Base-by-base conservation (phyloP, 495 filamentous ascomycete genomes). In the Daldinia vernicosa region DNA sequence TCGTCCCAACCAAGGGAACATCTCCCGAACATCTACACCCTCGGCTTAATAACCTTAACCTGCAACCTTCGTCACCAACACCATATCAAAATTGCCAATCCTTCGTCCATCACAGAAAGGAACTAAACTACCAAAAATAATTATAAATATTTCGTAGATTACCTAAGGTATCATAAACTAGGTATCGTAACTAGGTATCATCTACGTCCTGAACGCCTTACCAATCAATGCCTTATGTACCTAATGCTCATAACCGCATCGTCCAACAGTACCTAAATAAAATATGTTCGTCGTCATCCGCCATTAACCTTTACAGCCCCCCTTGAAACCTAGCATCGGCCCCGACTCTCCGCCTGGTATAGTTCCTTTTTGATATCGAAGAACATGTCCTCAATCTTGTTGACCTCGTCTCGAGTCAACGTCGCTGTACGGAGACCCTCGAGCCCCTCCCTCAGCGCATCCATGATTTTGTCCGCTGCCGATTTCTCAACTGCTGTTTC, bases 341-440 rank as follows among this genome's bases (percentile, higher is more conserved):
- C 78, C 66, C 89, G 83, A 72, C 80, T 81, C 66, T 84, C 84
- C 37, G 89, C 90, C 56, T 88, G 86, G 71, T 89, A 88, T 69
- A 89, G 79, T 71, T 88, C 86, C 63, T 86, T 83, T 63, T 86
- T 88, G 72, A 89, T 86, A 74, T 91, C 87, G 80, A 90, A 89
- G 65, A 91, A 84, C 73, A 91, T 76, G 68, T 91, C 87, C 66
- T 92, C 90, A 60, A 91, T 84, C 69, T 86, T 81, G 37, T 84
- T 84, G 32, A 89, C 81, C 58, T 87, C 83, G 51, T 81, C 74
- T 9, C 84, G 78, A 22, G 84, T 83, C 61, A 91, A 71, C 28
- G 76, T 80, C 43, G 84, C 82, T 12, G 71, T 70, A 61, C 85
- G 83, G 58, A 91, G 82, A 40, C 84, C 79, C 28, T 80, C 80